Evolutionary conservation across 2,329 filamentous ascomycete species (phyloP).

Genomic region (Reticulascus tulasneorum): DNA sequence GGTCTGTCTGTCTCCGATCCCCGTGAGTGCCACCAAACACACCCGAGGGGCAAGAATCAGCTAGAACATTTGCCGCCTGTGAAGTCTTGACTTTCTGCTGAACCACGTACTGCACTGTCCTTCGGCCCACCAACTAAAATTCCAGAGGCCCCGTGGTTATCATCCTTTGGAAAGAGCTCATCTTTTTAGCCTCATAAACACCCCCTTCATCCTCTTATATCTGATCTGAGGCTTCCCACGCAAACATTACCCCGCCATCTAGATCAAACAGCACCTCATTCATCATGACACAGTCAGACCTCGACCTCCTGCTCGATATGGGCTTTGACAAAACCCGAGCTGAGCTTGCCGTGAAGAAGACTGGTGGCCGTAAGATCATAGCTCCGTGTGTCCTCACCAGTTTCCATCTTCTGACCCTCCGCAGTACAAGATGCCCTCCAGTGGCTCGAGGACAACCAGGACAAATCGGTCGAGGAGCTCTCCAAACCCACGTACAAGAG

Average conservation of each 20-base stretch:
- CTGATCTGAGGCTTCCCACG: constrained; percentile 1
- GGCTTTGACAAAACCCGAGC: constrained; percentile 81
- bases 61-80: neutral
- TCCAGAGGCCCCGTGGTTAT: too few species aligned
- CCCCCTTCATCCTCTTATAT: constrained; percentile 7
- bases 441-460: constrained; percentile 91
- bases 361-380: constrained; percentile 73
- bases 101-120: too few species aligned
- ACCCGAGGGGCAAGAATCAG: too few species aligned
- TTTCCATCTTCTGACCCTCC: constrained; percentile 3
- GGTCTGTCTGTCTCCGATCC: too few species aligned
- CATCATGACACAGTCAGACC: constrained; percentile 55
- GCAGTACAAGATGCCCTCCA: constrained; percentile 83
- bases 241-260: too few species aligned
- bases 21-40: too few species aligned
- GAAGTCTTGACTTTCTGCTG: neutral
- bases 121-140: too few species aligned
- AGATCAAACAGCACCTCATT: constrained; percentile 16
- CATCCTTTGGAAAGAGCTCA: too few species aligned
- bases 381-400: neutral
- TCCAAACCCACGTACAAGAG: constrained; percentile 29
- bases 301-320: constrained; percentile 63
- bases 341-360: constrained; percentile 78
- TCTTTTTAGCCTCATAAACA: constrained; percentile 7
- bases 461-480: constrained; percentile 81